Conservation (phyloP, 1,139 yeast species). For the Komagataea norvegica region DNA sequence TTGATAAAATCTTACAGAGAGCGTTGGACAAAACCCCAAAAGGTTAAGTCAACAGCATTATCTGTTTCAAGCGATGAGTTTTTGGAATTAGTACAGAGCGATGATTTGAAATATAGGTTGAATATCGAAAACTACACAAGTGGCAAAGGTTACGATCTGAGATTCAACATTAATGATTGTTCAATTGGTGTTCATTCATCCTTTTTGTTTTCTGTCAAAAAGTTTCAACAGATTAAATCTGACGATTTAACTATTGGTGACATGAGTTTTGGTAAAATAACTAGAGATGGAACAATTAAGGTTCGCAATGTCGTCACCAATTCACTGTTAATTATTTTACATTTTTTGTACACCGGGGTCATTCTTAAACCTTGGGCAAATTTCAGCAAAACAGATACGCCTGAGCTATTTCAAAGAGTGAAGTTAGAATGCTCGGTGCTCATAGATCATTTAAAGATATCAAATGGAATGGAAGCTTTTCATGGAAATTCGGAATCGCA, state of each 20-base stretch:
- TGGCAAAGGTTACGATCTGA: constrained; percentile 28
- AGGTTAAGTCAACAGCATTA: constrained; percentile 14
- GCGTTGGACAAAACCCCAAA: constrained; percentile 13
- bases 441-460: constrained; percentile 20
- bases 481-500: constrained; percentile 6
- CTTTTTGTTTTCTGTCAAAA: constrained; percentile 14
- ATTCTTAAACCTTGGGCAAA: constrained; percentile 38
- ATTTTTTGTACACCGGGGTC: constrained; percentile 46
- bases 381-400: constrained; percentile 16
- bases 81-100: constrained; percentile 18
- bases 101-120: constrained; percentile 24
- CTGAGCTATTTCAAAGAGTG: constrained; percentile 22
- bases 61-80: constrained; percentile 3
- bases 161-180: constrained; percentile 24
- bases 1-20: constrained; percentile 8
- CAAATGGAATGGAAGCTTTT: constrained; percentile 24
- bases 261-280: constrained; percentile 9
- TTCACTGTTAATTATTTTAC: constrained; percentile 31
- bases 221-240: constrained; percentile 6
- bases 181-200: constrained; percentile 21
- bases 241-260: constrained; percentile 15
- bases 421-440: constrained; percentile 22
- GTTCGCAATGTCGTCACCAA: constrained; percentile 13
- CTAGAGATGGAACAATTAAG: constrained; percentile 10
- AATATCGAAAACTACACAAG: constrained; percentile 17